A percentile compares a stretch with the other conserved stretches of the same genome.
Evolutionary conservation across 2,329 filamentous ascomycete species (phyloP).

Genomic region (Colletotrichum sp.): DNA sequence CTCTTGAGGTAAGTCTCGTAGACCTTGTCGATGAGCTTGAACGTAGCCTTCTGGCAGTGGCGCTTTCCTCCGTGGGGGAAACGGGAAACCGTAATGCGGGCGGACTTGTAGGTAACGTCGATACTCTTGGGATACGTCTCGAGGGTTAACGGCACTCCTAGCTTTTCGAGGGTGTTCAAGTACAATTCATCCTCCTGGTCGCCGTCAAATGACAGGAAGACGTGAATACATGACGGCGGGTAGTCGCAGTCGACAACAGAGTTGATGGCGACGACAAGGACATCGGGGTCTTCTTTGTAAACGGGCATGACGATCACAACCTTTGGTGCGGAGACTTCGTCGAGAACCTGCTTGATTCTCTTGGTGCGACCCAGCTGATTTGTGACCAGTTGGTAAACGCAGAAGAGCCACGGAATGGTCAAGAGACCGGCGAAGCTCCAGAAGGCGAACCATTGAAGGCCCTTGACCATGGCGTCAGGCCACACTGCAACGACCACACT

Average conservation of each 20-base stretch:
- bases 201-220: slow-evolving; percentile 95
- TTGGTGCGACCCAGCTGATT: slow-evolving; percentile 83
- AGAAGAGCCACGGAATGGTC: slow-evolving; percentile 90
- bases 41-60: slow-evolving; percentile 91
- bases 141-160: slow-evolving; percentile 80
- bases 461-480: slow-evolving; percentile 68
- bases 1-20: slow-evolving; percentile 85
- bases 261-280: slow-evolving; percentile 85
- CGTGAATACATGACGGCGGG: slow-evolving; percentile 87
- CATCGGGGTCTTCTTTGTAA: slow-evolving; percentile 87
- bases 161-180: slow-evolving; percentile 81
- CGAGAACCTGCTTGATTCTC: slow-evolving; percentile 82
- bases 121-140: slow-evolving; percentile 87
- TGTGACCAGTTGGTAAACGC: slow-evolving; percentile 88
- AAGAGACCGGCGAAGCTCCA: slow-evolving; percentile 88
- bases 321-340: slow-evolving; percentile 87
- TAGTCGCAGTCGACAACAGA: slow-evolving; percentile 96
- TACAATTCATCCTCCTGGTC: slow-evolving; percentile 89
- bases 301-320: slow-evolving; percentile 97
- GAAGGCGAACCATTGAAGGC: slow-evolving; percentile 94
- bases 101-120: slow-evolving; percentile 82
- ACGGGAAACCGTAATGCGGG: slow-evolving; percentile 86
- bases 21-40: slow-evolving; percentile 90
- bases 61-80: slow-evolving; percentile 95
- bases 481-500: slow-evolving; percentile 74